Evolutionary conservation across 495 filamentous ascomycete genomes (phyloP).

Genomic region (Apiosordaria backusii): DNA sequence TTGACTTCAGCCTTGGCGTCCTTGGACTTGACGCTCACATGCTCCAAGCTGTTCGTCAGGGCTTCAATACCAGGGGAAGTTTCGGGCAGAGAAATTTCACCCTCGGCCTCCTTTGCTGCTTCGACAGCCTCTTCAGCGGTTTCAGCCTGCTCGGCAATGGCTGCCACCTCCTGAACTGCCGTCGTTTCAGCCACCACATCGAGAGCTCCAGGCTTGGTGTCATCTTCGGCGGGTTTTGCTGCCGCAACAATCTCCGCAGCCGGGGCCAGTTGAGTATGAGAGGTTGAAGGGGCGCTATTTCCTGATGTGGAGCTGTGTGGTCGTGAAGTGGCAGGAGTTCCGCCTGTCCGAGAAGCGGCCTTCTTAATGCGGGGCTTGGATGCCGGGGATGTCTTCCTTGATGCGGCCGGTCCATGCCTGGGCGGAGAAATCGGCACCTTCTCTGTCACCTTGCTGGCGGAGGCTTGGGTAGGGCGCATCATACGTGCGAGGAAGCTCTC

Average conservation of each 20-base stretch:
- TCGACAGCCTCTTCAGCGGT: conserved; percentile 32
- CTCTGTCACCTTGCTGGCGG: conserved; percentile 71
- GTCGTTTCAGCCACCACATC: conserved; percentile 13
- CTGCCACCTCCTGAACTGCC: conserved; percentile 29
- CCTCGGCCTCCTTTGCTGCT: conserved; percentile 23
- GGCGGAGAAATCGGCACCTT: conserved; percentile 52
- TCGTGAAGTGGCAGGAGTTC: neutral
- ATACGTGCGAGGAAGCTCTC: conserved; percentile 83
- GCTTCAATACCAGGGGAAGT: conserved; percentile 21
- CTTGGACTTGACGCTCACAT: conserved; percentile 11
- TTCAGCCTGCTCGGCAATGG: conserved; percentile 29
- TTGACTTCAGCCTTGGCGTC: neutral
- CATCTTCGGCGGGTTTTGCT: conserved; percentile 6
- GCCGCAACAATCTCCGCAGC: conserved; percentile 26
- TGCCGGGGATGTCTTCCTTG: conserved; percentile 25
- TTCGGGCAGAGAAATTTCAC: conserved; percentile 10
- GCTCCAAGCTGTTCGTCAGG: conserved; percentile 31
- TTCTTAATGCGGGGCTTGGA: conserved; percentile 29
- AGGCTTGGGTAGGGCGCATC: conserved; percentile 85
- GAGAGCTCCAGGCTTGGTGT: neutral
- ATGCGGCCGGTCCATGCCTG: conserved; percentile 27
- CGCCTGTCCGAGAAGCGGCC: conserved; percentile 8
- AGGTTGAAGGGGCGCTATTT: neutral
- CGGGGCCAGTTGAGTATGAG: neutral
- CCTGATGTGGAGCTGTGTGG: neutral